Conservation (phyloP, 148 eudicot genomes). For the Chenopodium suecicum region DNA sequence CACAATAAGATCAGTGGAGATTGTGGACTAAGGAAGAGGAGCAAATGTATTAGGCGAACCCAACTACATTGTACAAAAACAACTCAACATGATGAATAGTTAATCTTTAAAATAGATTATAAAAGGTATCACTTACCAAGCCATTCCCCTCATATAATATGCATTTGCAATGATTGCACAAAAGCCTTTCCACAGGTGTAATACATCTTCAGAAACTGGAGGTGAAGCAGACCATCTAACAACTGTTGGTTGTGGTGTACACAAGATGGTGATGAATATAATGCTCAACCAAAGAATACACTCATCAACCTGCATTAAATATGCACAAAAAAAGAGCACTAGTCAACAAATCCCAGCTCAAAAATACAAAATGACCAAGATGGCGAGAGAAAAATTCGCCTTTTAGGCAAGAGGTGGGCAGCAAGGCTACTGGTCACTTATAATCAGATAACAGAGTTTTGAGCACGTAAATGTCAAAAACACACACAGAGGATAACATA, state of each 20-base stretch:
- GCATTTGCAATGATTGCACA: slow-evolving; percentile 96
- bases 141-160: slow-evolving; percentile 90
- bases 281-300: slow-evolving; percentile 95
- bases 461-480: neutral
- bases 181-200: slow-evolving; percentile 86
- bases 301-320: slow-evolving; percentile 66
- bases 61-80: neutral
- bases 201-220: slow-evolving; percentile 73
- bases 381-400: neutral
- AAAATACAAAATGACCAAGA: neutral
- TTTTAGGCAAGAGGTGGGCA: neutral
- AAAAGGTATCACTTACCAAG: slow-evolving; percentile 56
- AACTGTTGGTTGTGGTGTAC: slow-evolving; percentile 94
- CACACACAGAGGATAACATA: neutral
- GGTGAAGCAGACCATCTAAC: slow-evolving; percentile 86
- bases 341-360: neutral
- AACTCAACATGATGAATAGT: neutral
- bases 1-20: neutral
- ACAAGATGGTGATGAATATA: slow-evolving; percentile 78
- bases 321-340: neutral
- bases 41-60: neutral
- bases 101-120: neutral
- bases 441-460: neutral
- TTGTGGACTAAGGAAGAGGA: neutral
- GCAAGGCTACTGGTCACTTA: neutral